Conservation (phyloP, 257 asterid genomes). For the Solanum boliviense region DNA sequence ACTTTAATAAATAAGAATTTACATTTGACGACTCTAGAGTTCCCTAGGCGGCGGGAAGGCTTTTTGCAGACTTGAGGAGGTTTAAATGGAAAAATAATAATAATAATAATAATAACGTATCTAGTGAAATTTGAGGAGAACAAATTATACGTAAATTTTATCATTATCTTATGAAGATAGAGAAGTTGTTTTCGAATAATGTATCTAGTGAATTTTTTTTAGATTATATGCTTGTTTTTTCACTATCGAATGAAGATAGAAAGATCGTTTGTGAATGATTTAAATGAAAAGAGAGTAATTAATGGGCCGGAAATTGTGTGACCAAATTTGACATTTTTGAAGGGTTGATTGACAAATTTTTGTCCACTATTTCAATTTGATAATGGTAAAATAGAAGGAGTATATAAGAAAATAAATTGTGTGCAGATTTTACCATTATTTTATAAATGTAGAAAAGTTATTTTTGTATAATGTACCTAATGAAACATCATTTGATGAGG, state of each 20-base stretch:
- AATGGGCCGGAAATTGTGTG: neutral
- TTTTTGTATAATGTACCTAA: rapidly evolving
- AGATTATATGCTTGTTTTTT: too few relatives aligned
- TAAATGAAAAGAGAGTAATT: neutral
- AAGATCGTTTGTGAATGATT: rapidly evolving
- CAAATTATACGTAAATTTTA: too few relatives aligned
- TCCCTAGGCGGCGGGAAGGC: constrained; percentile 32
- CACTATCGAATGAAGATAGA: rapidly evolving
- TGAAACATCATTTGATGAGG: too few relatives aligned
- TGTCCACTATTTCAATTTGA: neutral
- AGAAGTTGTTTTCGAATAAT: rapidly evolving
- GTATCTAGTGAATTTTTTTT: rapidly evolving
- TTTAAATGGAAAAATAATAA: neutral
- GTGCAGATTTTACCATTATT: too few relatives aligned
- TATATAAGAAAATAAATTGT: too few relatives aligned
- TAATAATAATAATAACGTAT: too few relatives aligned
- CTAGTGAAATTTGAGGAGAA: too few relatives aligned
- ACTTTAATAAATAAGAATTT: neutral
- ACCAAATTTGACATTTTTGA: neutral
- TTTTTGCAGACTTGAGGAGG: neutral
- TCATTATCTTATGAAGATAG: rapidly evolving
- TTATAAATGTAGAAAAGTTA: rapidly evolving
- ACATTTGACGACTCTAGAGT: constrained; percentile 29
- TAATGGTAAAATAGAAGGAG: neutral
- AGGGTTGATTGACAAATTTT: neutral